Conservation (phyloP, 2,329 filamentous ascomycete species). For the Claviceps fusiformis region DNA sequence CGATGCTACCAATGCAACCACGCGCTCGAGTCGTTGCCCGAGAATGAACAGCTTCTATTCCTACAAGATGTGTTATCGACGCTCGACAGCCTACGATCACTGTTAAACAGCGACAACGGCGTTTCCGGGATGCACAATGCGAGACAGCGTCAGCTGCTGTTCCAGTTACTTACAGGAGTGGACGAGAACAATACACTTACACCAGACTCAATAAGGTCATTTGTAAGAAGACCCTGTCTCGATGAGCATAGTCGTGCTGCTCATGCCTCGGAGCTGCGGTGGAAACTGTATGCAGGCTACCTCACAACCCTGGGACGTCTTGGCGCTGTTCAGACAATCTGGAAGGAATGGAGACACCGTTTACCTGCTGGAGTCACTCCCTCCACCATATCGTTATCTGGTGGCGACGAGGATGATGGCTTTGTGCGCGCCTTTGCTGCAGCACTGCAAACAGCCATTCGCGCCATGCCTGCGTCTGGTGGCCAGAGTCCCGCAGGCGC, state of each 20-base stretch:
- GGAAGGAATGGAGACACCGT: slow-evolving; percentile 16
- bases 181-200: slow-evolving; percentile 10
- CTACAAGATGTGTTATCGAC: slow-evolving; percentile 11
- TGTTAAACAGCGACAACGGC: not conserved
- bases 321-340: slow-evolving; percentile 18
- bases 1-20: slow-evolving; percentile 11
- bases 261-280: slow-evolving; percentile 1
- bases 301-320: slow-evolving; percentile 17
- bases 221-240: slow-evolving; percentile 9
- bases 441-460: slow-evolving; percentile 5
- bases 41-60: not conserved
- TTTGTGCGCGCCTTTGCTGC: slow-evolving; percentile 4
- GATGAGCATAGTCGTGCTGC: not conserved
- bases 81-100: slow-evolving; percentile 8
- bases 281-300: slow-evolving; percentile 14
- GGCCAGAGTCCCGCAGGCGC: slow-evolving; percentile 1
- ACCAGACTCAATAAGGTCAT: slow-evolving; percentile 13
- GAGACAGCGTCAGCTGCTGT: slow-evolving; percentile 12
- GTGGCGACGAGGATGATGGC: not conserved
- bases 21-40: slow-evolving; percentile 6
- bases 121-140: not conserved
- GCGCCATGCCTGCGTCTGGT: slow-evolving; percentile 2
- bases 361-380: not conserved
- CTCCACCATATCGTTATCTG: not conserved
- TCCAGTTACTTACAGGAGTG: slow-evolving; percentile 17